Percentiles rank a stretch among this genome's conserved stretches.
Evolutionary conservation across 331 rosid species (phyloP).

Genomic region (Telfairia occidentalis): DNA sequence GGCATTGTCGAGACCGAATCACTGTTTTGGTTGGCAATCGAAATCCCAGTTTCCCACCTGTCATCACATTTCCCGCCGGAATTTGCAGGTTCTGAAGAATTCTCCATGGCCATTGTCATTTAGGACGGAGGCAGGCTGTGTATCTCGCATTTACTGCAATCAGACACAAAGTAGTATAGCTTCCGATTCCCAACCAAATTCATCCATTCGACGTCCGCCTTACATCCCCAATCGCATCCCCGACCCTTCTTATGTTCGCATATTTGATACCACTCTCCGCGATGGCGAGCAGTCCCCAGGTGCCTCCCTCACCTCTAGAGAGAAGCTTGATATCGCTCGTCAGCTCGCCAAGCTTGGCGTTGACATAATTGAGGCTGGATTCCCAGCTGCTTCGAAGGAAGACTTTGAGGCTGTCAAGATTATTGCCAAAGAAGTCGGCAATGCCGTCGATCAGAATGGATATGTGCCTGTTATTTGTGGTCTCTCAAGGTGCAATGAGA

Average conservation of each 20-base stretch:
- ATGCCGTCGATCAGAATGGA: slow-evolving; percentile 49
- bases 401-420: slow-evolving; percentile 73
- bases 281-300: slow-evolving; percentile 99
- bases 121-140: not conserved
- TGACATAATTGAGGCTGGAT: slow-evolving; percentile 87
- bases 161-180: not conserved
- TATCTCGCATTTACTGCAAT: slow-evolving; percentile 11
- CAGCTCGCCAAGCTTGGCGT: slow-evolving; percentile 83
- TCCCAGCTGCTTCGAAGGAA: slow-evolving; percentile 78
- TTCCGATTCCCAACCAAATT: not conserved
- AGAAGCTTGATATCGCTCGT: slow-evolving; percentile 75
- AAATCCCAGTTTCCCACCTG: not conserved
- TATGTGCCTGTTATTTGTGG: slow-evolving; percentile 94
- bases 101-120: not conserved
- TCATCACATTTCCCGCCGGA: not conserved
- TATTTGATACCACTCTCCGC: slow-evolving; percentile 96
- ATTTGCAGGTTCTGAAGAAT: not conserved
- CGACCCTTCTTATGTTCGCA: slow-evolving; percentile 66
- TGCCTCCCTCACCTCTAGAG: slow-evolving; percentile 82
- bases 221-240: slow-evolving; percentile 68
- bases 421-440: slow-evolving; percentile 69
- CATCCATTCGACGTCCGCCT: slow-evolving; percentile 35
- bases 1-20: slow-evolving; percentile 1
- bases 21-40: not conserved
- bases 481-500: slow-evolving; percentile 69